Evolutionary conservation across 2,329 filamentous ascomycete genomes (phyloP).

Genomic region (Aspergillus sclerotialis): DNA sequence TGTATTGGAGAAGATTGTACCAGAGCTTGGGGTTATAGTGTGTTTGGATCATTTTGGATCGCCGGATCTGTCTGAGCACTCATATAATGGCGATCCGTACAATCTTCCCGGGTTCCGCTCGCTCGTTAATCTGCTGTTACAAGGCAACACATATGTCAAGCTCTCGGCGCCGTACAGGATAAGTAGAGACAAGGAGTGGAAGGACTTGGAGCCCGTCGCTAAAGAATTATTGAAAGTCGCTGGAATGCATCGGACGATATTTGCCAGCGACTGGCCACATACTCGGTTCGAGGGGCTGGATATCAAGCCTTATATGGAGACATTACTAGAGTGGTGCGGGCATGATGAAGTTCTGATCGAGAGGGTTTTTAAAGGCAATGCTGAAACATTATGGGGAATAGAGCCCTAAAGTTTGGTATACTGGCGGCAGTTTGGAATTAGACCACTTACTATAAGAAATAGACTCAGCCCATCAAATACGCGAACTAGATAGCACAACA

Average conservation of each 20-base stretch:
- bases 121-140: conserved; percentile 41
- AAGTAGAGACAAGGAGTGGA: conserved; percentile 37
- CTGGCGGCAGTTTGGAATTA: no score
- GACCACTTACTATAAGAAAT: no score
- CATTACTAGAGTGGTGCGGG: conserved; percentile 51
- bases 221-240: conserved; percentile 43
- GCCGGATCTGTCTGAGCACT: conserved; percentile 30
- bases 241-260: conserved; percentile 45
- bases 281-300: conserved; percentile 54
- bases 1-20: conserved; percentile 44
- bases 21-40: conserved; percentile 44
- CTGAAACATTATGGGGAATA: no score
- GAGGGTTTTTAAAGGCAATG: no score
- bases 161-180: conserved; percentile 54
- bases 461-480: no score
- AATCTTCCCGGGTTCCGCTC: conserved; percentile 44
- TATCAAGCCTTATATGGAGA: conserved; percentile 49
- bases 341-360: no score
- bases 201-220: conserved; percentile 43
- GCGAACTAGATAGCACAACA: no score
- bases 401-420: no score
- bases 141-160: conserved; percentile 50
- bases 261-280: conserved; percentile 60
- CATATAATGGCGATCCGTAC: conserved; percentile 32
- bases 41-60: conserved; percentile 57